These are phyloP conservation scores for Onygenales sp. DNA, from an alignment of 2,329 filamentous ascomycete genomes.

Conservation along the genomic window DNA sequence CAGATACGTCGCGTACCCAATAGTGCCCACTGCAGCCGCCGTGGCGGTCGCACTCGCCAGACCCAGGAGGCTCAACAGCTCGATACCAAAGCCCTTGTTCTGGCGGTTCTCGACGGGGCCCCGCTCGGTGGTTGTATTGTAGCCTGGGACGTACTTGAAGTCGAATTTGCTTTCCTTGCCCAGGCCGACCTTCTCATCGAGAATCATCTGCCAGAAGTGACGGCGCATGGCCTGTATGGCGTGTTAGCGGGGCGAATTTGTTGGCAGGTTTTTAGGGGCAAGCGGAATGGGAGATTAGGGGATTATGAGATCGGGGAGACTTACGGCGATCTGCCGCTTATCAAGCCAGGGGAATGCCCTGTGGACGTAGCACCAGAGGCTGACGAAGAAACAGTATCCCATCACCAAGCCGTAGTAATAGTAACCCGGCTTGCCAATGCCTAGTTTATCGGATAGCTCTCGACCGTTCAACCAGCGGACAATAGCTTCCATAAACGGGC, in stretches of 20 bases:
- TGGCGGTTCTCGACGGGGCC: not conserved
- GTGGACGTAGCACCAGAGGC: slow-evolving; percentile 38
- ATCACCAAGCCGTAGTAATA: slow-evolving; percentile 54
- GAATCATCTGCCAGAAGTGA: slow-evolving; percentile 50
- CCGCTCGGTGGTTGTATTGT: slow-evolving; percentile 13
- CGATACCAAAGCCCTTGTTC: not conserved
- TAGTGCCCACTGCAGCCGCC: not conserved
- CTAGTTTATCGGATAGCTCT: slow-evolving; percentile 51
- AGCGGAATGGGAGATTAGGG: too few species aligned
- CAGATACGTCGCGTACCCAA: slow-evolving; percentile 1
- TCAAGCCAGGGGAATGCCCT: slow-evolving; percentile 42
- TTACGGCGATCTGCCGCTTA: slow-evolving; percentile 42
- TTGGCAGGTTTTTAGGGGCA: too few species aligned
- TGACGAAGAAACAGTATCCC: slow-evolving; percentile 59
- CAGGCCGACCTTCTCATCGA: slow-evolving; percentile 56
- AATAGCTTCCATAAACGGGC: slow-evolving; percentile 58
- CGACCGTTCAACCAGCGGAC: slow-evolving; percentile 62
- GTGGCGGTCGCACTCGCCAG: not conserved
- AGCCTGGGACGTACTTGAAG: slow-evolving; percentile 60
- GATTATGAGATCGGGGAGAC: slow-evolving; percentile 7
- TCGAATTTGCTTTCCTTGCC: slow-evolving; percentile 56
- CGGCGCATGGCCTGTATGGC: slow-evolving; percentile 31
- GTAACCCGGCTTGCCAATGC: slow-evolving; percentile 44
- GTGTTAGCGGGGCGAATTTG: slow-evolving; percentile 6
- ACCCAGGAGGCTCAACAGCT: slow-evolving; percentile 1